phyloP scores from a whole-genome alignment of 192 early-diverging fungal species.

The Backusella macrospora region DNA sequence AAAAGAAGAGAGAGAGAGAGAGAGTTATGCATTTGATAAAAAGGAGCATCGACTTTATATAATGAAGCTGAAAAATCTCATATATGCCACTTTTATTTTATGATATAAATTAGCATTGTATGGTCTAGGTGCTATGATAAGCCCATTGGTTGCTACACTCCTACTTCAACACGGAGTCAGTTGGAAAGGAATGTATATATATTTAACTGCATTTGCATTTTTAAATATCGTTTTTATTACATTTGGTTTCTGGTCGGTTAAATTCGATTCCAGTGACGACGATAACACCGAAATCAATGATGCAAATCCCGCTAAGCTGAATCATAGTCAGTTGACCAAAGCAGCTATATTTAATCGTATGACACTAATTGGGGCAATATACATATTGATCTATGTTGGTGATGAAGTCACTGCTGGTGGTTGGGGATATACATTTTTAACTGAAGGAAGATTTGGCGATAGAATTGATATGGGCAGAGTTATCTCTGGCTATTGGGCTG shows the following conservation, averaged over 20 bases:
- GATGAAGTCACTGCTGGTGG: conserved; percentile 34
- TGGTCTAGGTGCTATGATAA: conserved; percentile 38
- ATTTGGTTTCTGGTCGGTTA: conserved; percentile 11
- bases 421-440: conserved; percentile 36
- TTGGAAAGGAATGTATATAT: conserved; percentile 33
- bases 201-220: conserved; percentile 23
- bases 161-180: conserved; percentile 20
- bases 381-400: conserved; percentile 35
- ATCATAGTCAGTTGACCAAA: conserved; percentile 1
- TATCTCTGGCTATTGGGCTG: conserved; percentile 36
- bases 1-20: too few species aligned
- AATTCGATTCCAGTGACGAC: conserved; percentile 7
- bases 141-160: conserved; percentile 35
- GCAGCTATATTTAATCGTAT: conserved; percentile 28
- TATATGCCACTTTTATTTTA: background rate
- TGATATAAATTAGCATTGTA: conserved; percentile 31
- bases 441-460: conserved; percentile 27
- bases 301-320: conserved; percentile 1
- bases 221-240: conserved; percentile 27
- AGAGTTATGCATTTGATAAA: background rate
- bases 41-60: background rate
- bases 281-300: background rate
- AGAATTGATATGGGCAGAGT: conserved; percentile 25
- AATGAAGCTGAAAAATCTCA: background rate
- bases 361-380: conserved; percentile 31